These are phyloP conservation scores for Wallemia hederae DNA, from an alignment of 1,284 basidiomycete species.

Conservation along the genomic window DNA sequence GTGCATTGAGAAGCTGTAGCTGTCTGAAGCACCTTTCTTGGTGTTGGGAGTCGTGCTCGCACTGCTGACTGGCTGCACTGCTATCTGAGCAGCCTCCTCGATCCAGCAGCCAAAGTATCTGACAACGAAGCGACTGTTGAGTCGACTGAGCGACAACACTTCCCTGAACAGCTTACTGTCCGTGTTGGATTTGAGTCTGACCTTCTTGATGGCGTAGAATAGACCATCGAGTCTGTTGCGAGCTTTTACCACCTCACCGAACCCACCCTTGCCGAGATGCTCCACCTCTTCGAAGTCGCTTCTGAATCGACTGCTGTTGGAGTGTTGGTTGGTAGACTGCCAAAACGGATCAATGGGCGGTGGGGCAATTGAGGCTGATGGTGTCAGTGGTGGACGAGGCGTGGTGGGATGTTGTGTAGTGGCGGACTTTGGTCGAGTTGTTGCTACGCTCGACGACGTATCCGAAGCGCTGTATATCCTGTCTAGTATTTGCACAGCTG, in stretches of 20 bases:
- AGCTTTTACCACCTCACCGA: slow-evolving; percentile 16
- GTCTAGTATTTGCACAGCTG: neutral
- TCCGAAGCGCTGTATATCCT: neutral
- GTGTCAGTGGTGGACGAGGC: neutral
- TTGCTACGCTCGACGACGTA: neutral
- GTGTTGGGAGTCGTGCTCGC: neutral
- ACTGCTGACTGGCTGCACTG: neutral
- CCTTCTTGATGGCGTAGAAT: slow-evolving; percentile 5
- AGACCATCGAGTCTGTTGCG: slow-evolving; percentile 14
- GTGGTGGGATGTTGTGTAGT: neutral
- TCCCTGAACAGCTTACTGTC: slow-evolving; percentile 15
- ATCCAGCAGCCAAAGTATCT: slow-evolving; percentile 13
- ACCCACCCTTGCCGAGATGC: slow-evolving; percentile 16
- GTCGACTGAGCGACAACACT: slow-evolving; percentile 14
- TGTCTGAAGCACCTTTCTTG: neutral
- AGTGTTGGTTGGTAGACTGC: slow-evolving; percentile 6
- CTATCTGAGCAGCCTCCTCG: neutral
- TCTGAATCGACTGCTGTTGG: slow-evolving; percentile 9
- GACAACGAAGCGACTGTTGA: slow-evolving; percentile 14
- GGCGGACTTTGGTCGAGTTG: neutral
- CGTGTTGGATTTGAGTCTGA: slow-evolving; percentile 8
- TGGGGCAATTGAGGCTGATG: neutral
- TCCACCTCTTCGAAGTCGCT: slow-evolving; percentile 15
- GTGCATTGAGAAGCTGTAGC: neutral
- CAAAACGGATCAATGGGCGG: slow-evolving; percentile 9